These are phyloP conservation scores for Vigna nakashimae DNA, from an alignment of 306 rosid genomes.

Conservation along the genomic window DNA sequence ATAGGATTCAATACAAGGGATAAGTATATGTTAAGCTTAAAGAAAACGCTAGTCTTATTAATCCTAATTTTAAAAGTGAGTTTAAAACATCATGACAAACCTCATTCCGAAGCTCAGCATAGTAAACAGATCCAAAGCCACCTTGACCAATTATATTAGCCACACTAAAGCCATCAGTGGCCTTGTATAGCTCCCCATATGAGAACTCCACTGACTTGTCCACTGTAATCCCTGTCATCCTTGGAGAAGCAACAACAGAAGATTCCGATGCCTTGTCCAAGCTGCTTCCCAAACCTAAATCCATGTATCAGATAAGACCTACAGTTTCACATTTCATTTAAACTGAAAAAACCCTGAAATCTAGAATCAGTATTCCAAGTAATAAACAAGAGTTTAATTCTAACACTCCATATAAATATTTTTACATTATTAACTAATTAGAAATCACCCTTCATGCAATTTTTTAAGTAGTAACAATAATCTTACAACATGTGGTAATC, in stretches of 20 bases:
- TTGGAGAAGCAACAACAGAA: conserved; percentile 46
- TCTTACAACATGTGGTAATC: too few species aligned
- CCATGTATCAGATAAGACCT: conserved; percentile 17
- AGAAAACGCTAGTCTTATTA: not conserved
- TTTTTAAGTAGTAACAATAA: not conserved
- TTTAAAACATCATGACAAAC: conserved; percentile 44
- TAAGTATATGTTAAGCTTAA: conserved; percentile 16
- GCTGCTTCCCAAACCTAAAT: conserved; percentile 56
- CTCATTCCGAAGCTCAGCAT: conserved; percentile 78
- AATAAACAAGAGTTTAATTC: not conserved
- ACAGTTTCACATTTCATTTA: conserved; percentile 10
- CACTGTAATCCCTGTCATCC: conserved; percentile 65
- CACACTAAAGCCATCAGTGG: conserved; percentile 61
- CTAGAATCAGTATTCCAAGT: not conserved
- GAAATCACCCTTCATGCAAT: not conserved
- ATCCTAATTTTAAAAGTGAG: conserved; percentile 21
- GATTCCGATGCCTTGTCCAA: conserved; percentile 55
- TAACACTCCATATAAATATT: not conserved
- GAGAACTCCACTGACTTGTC: conserved; percentile 83
- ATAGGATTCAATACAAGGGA: not conserved
- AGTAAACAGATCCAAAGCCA: conserved; percentile 78
- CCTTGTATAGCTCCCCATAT: conserved; percentile 74
- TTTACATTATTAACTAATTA: not conserved
- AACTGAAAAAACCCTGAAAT: conserved; percentile 5
- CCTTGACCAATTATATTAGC: conserved; percentile 75